phyloP scores from a whole-genome alignment of 2,329 filamentous ascomycete genomes.

The Diaporthe velutina region DNA sequence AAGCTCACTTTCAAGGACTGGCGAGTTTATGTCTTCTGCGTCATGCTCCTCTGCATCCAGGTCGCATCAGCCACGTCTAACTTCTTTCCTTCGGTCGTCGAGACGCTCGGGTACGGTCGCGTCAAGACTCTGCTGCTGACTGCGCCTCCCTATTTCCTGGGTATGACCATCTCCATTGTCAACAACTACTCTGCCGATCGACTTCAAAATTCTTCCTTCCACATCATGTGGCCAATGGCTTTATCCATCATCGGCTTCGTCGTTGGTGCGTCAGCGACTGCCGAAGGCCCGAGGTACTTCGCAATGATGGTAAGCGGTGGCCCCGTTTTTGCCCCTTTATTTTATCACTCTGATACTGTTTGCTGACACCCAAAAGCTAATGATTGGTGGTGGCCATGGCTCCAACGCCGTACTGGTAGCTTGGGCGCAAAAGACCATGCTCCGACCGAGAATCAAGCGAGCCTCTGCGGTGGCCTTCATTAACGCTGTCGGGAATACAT shows the following conservation, averaged over 20 bases:
- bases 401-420: background rate
- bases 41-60: constrained; percentile 40
- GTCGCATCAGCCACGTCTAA: constrained; percentile 41
- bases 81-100: constrained; percentile 44
- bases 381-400: background rate
- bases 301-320: background rate
- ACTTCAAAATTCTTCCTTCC: constrained; percentile 36
- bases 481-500: background rate
- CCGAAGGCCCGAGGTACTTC: background rate
- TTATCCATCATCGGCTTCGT: constrained; percentile 38
- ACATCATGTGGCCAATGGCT: constrained; percentile 34
- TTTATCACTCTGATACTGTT: background rate
- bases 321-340: background rate
- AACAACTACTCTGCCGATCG: constrained; percentile 37
- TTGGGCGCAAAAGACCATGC: background rate
- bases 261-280: constrained; percentile 28
- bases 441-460: background rate
- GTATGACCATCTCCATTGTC: background rate
- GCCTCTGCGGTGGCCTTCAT: background rate
- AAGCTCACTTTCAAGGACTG: constrained; percentile 41
- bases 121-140: constrained; percentile 24
- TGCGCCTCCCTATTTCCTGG: background rate
- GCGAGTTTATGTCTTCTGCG: constrained; percentile 42
- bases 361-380: background rate
- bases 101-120: background rate